Evolutionary conservation across 108 stramenopile species (phyloP).

Genomic region (Schizochytrium sp.): DNA sequence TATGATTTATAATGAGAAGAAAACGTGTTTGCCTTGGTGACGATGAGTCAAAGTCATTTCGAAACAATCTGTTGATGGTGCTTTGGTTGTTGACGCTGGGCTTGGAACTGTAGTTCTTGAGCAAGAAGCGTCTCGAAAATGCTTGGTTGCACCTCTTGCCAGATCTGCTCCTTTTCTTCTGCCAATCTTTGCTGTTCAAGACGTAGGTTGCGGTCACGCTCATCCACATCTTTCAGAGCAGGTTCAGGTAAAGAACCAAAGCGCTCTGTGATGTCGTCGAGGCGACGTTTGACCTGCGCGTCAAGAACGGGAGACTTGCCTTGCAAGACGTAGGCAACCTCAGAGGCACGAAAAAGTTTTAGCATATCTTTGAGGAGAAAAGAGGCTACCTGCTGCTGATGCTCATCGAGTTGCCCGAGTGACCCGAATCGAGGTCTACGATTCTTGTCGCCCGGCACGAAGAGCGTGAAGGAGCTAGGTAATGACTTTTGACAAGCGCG

Average conservation of each 20-base stretch:
- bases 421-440: conserved; percentile 5
- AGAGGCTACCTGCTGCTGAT: background rate
- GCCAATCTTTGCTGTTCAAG: conserved; percentile 10
- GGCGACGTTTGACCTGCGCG: background rate
- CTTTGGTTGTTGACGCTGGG: background rate
- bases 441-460: background rate
- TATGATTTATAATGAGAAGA: too few species aligned
- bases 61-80: too few species aligned
- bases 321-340: conserved; percentile 13
- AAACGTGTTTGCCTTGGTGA: too few species aligned
- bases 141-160: conserved; percentile 35
- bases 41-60: too few species aligned
- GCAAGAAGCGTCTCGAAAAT: conserved; percentile 26
- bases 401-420: background rate
- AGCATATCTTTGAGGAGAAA: background rate
- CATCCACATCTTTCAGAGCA: background rate
- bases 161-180: conserved; percentile 33
- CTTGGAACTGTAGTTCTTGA: background rate
- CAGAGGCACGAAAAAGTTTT: conserved; percentile 9
- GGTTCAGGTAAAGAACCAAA: background rate
- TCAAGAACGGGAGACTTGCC: conserved; percentile 40
- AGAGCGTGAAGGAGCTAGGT: conserved; percentile 30
- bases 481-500: background rate
- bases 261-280: background rate
- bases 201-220: background rate